phyloP scores from a whole-genome alignment of 495 filamentous ascomycete genomes.

The Evansstolkia leycettana region DNA sequence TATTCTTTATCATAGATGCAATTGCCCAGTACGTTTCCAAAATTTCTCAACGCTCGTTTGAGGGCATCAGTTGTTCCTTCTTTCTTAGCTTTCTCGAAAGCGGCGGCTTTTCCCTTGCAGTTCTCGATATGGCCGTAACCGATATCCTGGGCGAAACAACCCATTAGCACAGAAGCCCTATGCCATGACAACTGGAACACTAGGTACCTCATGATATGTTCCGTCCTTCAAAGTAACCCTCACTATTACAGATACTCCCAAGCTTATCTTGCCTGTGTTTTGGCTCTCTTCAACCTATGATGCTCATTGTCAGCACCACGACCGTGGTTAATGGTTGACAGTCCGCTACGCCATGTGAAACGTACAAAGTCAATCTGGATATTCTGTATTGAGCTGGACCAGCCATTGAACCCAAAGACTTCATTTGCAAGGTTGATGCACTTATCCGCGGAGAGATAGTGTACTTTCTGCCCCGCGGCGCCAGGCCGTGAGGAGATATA shows the following conservation, averaged over 20 bases:
- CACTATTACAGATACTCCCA: conserved; percentile 81
- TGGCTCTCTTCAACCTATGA: conserved; percentile 49
- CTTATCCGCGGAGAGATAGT: conserved; percentile 88
- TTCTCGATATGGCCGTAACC: conserved; percentile 95
- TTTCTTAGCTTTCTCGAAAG: conserved; percentile 97
- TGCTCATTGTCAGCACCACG: neutral
- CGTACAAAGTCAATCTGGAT: conserved; percentile 83
- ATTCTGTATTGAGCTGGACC: conserved; percentile 82
- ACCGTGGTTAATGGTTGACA: neutral
- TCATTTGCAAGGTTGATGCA: conserved; percentile 94
- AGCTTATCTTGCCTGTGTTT: conserved; percentile 53
- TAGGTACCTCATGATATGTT: conserved; percentile 68
- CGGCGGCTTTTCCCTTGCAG: conserved; percentile 82
- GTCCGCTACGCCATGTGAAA: neutral
- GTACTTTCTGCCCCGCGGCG: conserved; percentile 68
- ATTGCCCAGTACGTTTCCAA: conserved; percentile 93
- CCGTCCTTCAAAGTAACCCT: conserved; percentile 83
- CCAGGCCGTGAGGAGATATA: conserved; percentile 81
- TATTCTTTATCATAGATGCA: conserved; percentile 97
- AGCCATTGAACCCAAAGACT: conserved; percentile 97
- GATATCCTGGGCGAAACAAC: conserved; percentile 47
- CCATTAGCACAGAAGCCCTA: neutral
- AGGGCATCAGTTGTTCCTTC: conserved; percentile 90
- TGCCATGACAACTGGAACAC: neutral
- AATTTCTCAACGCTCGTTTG: conserved; percentile 80